Percentiles rank a stretch among this genome's conserved stretches.
These are phyloP conservation scores for Catunica adiposa DNA, from an alignment of 2,329 filamentous ascomycete species.

Conservation along the genomic window DNA sequence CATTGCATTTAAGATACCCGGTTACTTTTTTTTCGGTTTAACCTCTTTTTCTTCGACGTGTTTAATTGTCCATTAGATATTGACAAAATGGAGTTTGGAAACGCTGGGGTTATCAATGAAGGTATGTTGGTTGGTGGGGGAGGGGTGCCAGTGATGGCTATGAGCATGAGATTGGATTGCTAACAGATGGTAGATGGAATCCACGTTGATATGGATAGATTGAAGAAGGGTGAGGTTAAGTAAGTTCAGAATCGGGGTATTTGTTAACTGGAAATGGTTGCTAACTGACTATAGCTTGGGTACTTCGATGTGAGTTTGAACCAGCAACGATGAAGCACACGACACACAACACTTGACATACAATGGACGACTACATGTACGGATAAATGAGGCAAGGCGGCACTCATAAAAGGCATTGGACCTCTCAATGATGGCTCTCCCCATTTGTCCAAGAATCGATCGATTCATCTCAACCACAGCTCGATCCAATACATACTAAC, in stretches of 20 bases:
- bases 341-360: slow-evolving; percentile 5
- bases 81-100: slow-evolving; percentile 44
- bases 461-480: not conserved
- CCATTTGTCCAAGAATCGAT: no score
- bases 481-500: slow-evolving; percentile 16
- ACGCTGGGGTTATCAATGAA: slow-evolving; percentile 45
- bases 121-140: slow-evolving; percentile 27
- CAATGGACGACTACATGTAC: no score
- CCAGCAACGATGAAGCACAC: slow-evolving; percentile 11
- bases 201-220: slow-evolving; percentile 93
- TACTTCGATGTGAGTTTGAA: slow-evolving; percentile 70
- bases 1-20: not conserved
- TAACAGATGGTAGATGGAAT: slow-evolving; percentile 62
- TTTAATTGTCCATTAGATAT: not conserved
- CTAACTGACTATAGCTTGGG: slow-evolving; percentile 50
- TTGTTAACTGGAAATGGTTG: slow-evolving; percentile 17
- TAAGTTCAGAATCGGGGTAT: slow-evolving; percentile 33
- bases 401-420: no score
- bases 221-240: slow-evolving; percentile 99
- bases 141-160: slow-evolving; percentile 9
- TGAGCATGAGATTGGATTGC: not conserved
- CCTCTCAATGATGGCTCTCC: no score
- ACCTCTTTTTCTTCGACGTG: not conserved
- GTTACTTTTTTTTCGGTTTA: not conserved
- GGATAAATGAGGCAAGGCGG: no score